These are phyloP conservation scores for Rubroboletus pulcherrimus DNA, from an alignment of 768 basidiomycete genomes.

Conservation along the genomic window DNA sequence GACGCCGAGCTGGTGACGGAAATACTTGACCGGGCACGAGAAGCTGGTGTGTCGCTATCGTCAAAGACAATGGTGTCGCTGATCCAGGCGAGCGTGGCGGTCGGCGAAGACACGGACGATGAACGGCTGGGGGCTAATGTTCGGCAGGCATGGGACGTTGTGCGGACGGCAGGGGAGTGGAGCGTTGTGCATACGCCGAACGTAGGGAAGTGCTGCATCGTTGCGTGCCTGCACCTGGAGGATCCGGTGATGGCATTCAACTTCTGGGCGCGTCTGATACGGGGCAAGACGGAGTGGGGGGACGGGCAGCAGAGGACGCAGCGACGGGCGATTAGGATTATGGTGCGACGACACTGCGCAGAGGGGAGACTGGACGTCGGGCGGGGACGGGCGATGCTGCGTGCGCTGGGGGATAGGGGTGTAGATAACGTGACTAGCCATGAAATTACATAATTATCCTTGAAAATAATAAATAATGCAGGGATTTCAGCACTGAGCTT, in stretches of 20 bases:
- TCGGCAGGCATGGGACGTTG: constrained; percentile 38
- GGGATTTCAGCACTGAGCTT: no score
- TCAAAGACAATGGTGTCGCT: constrained; percentile 48
- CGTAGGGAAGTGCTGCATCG: constrained; percentile 50
- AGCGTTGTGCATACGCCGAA: constrained; percentile 40
- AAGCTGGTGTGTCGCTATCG: constrained; percentile 37
- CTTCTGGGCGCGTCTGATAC: constrained; percentile 55
- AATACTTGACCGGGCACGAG: constrained; percentile 40
- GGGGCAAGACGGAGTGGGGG: constrained; percentile 42
- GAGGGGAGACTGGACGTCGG: constrained; percentile 25
- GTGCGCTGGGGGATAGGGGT: constrained; percentile 14
- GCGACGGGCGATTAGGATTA: constrained; percentile 40
- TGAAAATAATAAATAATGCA: not conserved
- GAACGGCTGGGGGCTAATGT: constrained; percentile 34
- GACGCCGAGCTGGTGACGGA: constrained; percentile 42
- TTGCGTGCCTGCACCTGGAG: constrained; percentile 44
- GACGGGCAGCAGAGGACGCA: constrained; percentile 43
- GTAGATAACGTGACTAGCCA: constrained; percentile 1
- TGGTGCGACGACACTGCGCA: constrained; percentile 30
- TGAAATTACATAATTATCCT: constrained; percentile 7
- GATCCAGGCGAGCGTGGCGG: constrained; percentile 39
- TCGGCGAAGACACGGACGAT: constrained; percentile 24
- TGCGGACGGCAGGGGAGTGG: constrained; percentile 36
- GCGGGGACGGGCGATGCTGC: constrained; percentile 19
- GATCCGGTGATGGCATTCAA: constrained; percentile 52